phyloP scores from a whole-genome alignment of 768 basidiomycete genomes.

The Termitomyces sp. region DNA sequence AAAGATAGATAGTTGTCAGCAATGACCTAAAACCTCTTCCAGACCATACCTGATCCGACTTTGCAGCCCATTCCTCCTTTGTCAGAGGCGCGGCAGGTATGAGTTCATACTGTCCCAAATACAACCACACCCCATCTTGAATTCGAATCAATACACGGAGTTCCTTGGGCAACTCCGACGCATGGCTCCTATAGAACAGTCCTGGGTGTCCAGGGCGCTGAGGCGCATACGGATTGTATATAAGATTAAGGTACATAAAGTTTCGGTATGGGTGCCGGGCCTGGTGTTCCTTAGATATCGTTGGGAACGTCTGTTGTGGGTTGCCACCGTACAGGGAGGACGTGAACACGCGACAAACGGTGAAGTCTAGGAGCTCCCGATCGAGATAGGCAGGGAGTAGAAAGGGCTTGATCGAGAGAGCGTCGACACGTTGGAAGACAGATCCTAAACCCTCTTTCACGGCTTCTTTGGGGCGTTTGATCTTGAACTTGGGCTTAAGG shows the following conservation, averaged over 20 bases:
- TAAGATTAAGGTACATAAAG: constrained; percentile 25
- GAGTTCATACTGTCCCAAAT: constrained; percentile 31
- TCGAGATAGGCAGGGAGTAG: background rate
- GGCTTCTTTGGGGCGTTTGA: constrained; percentile 5
- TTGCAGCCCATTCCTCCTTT: constrained; percentile 18
- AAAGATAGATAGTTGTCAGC: background rate
- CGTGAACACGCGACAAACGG: constrained; percentile 12
- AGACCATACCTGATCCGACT: background rate
- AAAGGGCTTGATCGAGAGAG: constrained; percentile 1
- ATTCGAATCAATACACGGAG: background rate
- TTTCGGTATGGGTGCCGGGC: constrained; percentile 14
- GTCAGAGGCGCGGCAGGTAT: constrained; percentile 35
- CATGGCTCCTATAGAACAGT: constrained; percentile 17
- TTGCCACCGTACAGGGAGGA: constrained; percentile 2
- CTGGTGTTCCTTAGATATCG: background rate
- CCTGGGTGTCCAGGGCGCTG: constrained; percentile 28
- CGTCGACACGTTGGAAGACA: constrained; percentile 8
- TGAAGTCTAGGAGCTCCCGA: constrained; percentile 2
- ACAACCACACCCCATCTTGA: constrained; percentile 29
- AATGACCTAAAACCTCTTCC: background rate
- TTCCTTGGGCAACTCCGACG: background rate
- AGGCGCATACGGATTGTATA: constrained; percentile 24
- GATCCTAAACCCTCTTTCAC: background rate
- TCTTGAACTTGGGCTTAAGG: constrained; percentile 5
- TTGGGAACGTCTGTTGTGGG: background rate